Evolutionary conservation across 2,329 filamentous ascomycete genomes (phyloP).

Genomic region (Pseudogymnoascus sp.): DNA sequence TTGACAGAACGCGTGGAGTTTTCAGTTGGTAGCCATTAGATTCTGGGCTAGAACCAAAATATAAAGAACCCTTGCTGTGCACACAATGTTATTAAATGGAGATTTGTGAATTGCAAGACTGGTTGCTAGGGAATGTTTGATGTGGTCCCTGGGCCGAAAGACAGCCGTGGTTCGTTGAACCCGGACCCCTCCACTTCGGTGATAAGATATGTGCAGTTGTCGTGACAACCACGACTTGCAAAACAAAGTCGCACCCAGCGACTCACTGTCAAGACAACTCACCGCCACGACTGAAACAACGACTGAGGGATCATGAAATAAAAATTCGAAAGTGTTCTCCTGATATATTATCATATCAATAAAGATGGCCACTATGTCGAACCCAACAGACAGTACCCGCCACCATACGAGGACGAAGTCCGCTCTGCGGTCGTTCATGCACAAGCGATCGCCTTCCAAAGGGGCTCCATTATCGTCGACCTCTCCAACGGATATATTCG

Average conservation of each 20-base stretch:
- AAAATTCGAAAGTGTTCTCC: background rate
- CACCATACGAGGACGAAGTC: slow-evolving; percentile 27
- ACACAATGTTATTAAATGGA: background rate
- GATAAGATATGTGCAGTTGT: slow-evolving; percentile 1
- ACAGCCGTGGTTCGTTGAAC: slow-evolving; percentile 6
- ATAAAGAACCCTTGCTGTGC: background rate
- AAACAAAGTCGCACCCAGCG: slow-evolving; percentile 5
- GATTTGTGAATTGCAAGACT: background rate
- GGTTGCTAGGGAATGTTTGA: slow-evolving; percentile 7
- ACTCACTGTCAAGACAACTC: background rate
- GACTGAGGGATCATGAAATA: slow-evolving; percentile 7
- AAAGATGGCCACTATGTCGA: slow-evolving; percentile 22
- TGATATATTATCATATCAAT: slow-evolving; percentile 8
- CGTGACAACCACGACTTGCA: background rate
- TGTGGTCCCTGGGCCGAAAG: slow-evolving; percentile 4
- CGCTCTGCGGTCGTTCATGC: slow-evolving; percentile 27
- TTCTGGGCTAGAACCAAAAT: background rate
- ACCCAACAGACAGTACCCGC: background rate
- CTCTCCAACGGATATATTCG: slow-evolving; percentile 15
- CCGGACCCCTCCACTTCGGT: background rate
- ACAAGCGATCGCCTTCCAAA: slow-evolving; percentile 25
- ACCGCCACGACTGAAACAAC: slow-evolving; percentile 1
- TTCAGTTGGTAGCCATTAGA: slow-evolving; percentile 65
- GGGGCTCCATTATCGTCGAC: slow-evolving; percentile 20
- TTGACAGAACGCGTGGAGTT: slow-evolving; percentile 71